These are phyloP conservation scores for Fusarium anthophilum DNA, from an alignment of 2,329 filamentous ascomycete genomes.

Conservation along the genomic window DNA sequence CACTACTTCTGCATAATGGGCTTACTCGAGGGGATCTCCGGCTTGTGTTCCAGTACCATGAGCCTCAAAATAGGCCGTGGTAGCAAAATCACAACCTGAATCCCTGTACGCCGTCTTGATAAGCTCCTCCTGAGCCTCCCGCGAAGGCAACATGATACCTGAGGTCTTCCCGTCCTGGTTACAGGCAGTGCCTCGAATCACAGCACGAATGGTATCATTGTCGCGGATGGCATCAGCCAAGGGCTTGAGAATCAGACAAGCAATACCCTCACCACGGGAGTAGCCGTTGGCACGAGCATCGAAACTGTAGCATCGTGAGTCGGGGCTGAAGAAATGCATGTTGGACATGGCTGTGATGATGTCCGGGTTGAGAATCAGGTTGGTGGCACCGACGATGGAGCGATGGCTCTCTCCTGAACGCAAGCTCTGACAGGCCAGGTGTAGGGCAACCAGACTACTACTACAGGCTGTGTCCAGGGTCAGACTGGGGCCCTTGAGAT, in stretches of 20 bases:
- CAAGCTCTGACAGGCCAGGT: background rate
- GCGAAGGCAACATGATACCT: background rate
- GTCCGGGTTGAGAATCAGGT: background rate
- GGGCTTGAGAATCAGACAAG: background rate
- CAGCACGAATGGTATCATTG: background rate
- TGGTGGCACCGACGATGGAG: background rate
- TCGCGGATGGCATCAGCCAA: background rate
- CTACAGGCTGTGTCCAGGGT: background rate
- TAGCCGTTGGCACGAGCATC: background rate
- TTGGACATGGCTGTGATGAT: background rate
- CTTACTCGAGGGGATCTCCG: background rate
- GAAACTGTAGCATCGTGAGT: background rate
- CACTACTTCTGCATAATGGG: fast-evolving
- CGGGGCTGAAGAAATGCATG: background rate
- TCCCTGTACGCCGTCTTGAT: background rate
- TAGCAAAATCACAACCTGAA: background rate
- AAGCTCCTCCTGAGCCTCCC: background rate
- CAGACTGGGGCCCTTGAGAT: background rate
- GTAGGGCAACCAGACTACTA: background rate
- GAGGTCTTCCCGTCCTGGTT: background rate
- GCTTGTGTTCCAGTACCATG: background rate
- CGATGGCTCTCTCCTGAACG: background rate
- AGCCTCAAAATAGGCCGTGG: background rate
- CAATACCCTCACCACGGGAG: background rate
- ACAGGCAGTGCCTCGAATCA: background rate